Evolutionary conservation across 345 rosid species (phyloP).

Genomic region (Tarenaya hassleriana): DNA sequence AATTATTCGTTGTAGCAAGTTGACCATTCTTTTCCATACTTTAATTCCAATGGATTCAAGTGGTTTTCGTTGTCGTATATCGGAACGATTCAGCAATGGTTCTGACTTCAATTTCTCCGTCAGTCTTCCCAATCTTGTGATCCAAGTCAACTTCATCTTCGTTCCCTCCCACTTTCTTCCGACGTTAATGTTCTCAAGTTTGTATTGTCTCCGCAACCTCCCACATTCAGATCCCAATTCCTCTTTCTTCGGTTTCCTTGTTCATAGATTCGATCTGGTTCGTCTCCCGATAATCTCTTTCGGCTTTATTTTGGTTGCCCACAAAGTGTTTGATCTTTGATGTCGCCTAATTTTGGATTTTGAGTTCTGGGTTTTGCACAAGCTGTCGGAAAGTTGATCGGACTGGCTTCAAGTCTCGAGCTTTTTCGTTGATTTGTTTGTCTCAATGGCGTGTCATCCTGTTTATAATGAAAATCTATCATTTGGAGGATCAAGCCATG

Average conservation of each 20-base stretch:
- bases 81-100: conserved; percentile 24
- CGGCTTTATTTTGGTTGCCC: conserved; percentile 12
- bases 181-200: background rate
- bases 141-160: conserved; percentile 22
- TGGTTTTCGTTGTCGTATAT: conserved; percentile 9
- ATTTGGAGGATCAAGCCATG: conserved; percentile 62
- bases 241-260: background rate
- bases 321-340: conserved; percentile 16
- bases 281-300: background rate
- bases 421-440: background rate
- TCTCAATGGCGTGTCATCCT: conserved; percentile 39
- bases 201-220: background rate
- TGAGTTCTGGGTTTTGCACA: conserved; percentile 1
- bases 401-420: conserved; percentile 11
- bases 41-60: conserved; percentile 8
- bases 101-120: conserved; percentile 11
- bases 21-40: background rate
- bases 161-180: conserved; percentile 21
- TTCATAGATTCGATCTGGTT: conserved; percentile 3
- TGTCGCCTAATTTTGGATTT: background rate
- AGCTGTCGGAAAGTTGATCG: conserved; percentile 12
- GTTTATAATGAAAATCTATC: conserved; percentile 41
- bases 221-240: background rate
- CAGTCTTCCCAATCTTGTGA: conserved; percentile 20
- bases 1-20: background rate